Conservation (phyloP, 2,329 filamentous ascomycete species). For the Chlorencoelia australis region DNA sequence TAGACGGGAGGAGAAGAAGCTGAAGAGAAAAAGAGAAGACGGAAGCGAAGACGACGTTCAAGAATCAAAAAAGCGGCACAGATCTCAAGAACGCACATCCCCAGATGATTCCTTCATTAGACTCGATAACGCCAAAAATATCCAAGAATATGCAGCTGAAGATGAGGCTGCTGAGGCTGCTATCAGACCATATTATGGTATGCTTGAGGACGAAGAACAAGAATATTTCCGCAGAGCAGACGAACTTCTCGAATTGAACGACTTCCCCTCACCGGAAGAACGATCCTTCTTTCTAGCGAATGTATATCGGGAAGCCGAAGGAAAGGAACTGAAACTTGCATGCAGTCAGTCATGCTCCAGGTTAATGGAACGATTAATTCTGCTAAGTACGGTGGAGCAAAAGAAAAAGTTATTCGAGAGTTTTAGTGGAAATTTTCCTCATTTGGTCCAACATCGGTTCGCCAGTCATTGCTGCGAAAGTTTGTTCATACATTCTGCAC, state of each 20-base stretch:
- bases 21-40: conserved; percentile 35
- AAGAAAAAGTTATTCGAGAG: conserved; percentile 80
- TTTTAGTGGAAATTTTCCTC: conserved; percentile 78
- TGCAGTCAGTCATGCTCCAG: conserved; percentile 93
- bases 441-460: conserved; percentile 89
- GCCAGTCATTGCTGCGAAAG: conserved; percentile 96
- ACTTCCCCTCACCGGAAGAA: conserved; percentile 71
- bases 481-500: conserved; percentile 75
- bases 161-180: conserved; percentile 14
- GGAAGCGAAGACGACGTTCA: conserved; percentile 35
- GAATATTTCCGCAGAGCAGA: conserved; percentile 91
- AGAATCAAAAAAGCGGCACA: conserved; percentile 28
- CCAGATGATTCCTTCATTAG: conserved; percentile 9
- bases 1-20: conserved; percentile 40
- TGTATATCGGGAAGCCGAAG: conserved; percentile 76
- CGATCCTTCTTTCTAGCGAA: conserved; percentile 63
- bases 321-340: conserved; percentile 92
- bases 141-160: conserved; percentile 2
- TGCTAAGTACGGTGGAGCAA: conserved; percentile 67
- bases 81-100: neutral
- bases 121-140: conserved; percentile 12
- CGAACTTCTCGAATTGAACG: conserved; percentile 80
- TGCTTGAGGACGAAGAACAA: conserved; percentile 86
- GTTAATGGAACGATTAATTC: conserved; percentile 82
- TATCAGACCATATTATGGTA: conserved; percentile 63